phyloP scores from a whole-genome alignment of 192 early-diverging fungal species.

The Coemansia sp. region DNA sequence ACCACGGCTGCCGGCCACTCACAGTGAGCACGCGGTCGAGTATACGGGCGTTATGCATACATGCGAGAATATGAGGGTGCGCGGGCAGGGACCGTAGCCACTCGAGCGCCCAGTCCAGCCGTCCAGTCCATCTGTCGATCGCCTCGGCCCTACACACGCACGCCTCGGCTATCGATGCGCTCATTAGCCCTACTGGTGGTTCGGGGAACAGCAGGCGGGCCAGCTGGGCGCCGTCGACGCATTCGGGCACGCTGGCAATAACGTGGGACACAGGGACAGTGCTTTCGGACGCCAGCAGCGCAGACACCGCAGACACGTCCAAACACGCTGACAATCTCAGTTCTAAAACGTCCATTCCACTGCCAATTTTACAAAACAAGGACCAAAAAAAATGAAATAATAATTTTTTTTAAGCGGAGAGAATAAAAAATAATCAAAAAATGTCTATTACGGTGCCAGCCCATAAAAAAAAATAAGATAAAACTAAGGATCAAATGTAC shows the following conservation, averaged over 20 bases:
- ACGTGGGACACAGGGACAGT: too few relatives aligned
- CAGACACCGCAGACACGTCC: not conserved
- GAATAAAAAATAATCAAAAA: too few relatives aligned
- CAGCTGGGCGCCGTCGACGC: constrained; percentile 12
- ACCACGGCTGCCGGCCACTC: not conserved
- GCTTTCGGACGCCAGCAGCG: not conserved
- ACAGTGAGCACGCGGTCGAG: not conserved
- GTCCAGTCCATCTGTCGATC: constrained; percentile 32
- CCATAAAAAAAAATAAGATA: not conserved
- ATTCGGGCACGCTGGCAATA: constrained; percentile 22
- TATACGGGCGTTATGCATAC: not conserved
- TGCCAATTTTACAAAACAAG: not conserved
- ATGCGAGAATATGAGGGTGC: not conserved
- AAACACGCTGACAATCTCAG: constrained; percentile 16
- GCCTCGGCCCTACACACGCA: constrained; percentile 21
- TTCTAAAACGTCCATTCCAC: constrained; percentile 3
- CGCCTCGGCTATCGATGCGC: not conserved
- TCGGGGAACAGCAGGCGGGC: constrained; percentile 2
- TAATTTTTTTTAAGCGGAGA: not conserved
- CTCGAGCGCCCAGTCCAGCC: constrained; percentile 19
- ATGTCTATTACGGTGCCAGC: not conserved
- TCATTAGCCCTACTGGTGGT: not conserved
- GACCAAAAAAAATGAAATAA: not conserved
- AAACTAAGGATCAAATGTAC: not conserved
- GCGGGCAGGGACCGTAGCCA: constrained; percentile 20